Base-by-base conservation (phyloP, 2,329 filamentous ascomycete genomes). In the Monosporascus sp. region DNA sequence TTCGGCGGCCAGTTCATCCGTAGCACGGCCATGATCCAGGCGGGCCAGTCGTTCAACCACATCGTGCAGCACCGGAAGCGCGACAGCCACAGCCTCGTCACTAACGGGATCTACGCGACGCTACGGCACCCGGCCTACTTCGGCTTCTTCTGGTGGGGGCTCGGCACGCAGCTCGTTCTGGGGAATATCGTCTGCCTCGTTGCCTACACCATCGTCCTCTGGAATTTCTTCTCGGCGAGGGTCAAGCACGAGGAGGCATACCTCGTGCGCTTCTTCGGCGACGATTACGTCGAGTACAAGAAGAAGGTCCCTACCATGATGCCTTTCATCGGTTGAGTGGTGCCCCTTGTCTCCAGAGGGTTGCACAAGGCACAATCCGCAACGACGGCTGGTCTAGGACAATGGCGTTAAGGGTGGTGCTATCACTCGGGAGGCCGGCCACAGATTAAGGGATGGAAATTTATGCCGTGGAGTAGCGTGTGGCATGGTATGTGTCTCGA, bases 61-160 rank as follows among this genome's bases (percentile, higher is more conserved):
- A 84, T 85, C 37, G 85, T 97, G 8, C 90, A 94, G 70, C 83
- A 81, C 58, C 82, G 77, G 57, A 87, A 85, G 64, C 79, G 84
- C 4, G 70, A 71, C 7, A 84, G 82, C 1, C 94, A 99, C 70
- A 77, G 78, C 47, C 79, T 99, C n/a, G 89, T 99, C 3, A 96
- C 88, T 0, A 77, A 76, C 28, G 94, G 94, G 1, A 74, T 97
- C 37, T 99, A 97, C 70, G 74, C 76, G 7, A 70, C 80, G 45
- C 74, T 95, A 50, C 78, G 94, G 24, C 94, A 99, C 70, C 94
- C 94, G 14, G 88, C 88, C 55, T 99, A 99, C 72, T 97, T 97
- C 74, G 94, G 93, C 3, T 99, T 97, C 75, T 99, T 96, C 72
- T 97, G 91, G 85, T 99, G 93, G 93, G 91, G 89, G 0, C 66